Evolutionary conservation across 2,329 filamentous ascomycete species (phyloP).

Genomic region (Stachybotrys chlorohalonatus): DNA sequence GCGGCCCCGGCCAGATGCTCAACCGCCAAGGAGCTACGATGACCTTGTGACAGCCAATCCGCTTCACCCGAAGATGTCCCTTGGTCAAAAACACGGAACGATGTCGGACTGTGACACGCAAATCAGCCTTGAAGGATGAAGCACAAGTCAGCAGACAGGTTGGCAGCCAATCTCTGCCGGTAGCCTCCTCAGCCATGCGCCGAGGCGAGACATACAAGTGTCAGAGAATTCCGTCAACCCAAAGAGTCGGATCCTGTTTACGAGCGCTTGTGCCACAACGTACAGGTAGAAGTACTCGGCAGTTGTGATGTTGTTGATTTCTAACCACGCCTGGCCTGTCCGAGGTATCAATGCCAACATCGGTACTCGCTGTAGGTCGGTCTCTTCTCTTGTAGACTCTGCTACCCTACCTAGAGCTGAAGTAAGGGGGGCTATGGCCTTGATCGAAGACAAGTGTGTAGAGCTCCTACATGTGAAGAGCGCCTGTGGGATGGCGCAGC

Average conservation of each 20-base stretch:
- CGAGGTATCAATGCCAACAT: too few species aligned
- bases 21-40: not conserved
- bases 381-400: too few species aligned
- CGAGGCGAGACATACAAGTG: conserved; percentile 9
- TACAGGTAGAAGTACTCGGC: not conserved
- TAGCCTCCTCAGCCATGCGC: conserved; percentile 1
- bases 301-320: conserved; percentile 1
- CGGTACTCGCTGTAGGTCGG: too few species aligned
- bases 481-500: too few species aligned
- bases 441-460: too few species aligned
- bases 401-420: too few species aligned
- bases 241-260: not conserved
- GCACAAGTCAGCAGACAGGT: not conserved
- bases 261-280: not conserved
- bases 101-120: not conserved
- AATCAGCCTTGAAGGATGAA: not conserved
- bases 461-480: too few species aligned
- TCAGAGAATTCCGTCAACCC: conserved; percentile 1
- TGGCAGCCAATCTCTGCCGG: not conserved
- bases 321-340: not conserved
- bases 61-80: not conserved
- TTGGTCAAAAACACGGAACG: not conserved
- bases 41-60: not conserved
- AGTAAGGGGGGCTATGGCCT: too few species aligned
- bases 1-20: not conserved